Conservation (phyloP, 2,329 filamentous ascomycete genomes). For the Hirsutella thompsonii region DNA sequence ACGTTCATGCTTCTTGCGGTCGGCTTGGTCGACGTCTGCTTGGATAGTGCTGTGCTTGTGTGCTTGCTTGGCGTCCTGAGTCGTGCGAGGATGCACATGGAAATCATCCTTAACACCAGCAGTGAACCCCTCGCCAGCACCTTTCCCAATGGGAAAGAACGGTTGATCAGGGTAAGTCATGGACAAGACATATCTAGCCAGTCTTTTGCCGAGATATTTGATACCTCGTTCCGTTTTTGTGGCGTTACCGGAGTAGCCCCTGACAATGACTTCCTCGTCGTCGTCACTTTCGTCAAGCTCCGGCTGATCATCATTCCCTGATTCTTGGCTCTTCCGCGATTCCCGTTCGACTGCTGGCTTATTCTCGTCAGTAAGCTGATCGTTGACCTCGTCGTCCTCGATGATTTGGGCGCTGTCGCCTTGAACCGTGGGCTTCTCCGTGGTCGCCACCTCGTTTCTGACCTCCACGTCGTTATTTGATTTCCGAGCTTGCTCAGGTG, state of each 20-base stretch:
- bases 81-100: constrained; percentile 25
- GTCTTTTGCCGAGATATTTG: constrained; percentile 88
- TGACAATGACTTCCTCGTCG: constrained; percentile 75
- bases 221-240: constrained; percentile 89
- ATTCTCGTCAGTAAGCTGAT: no score
- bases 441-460: no score
- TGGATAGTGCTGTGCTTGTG: constrained; percentile 53
- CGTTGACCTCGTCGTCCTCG: no score
- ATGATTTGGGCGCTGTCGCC: no score
- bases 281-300: constrained; percentile 47
- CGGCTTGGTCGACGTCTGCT: constrained; percentile 37
- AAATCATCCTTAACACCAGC: constrained; percentile 24
- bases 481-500: no score
- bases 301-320: constrained; percentile 9
- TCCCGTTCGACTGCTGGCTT: no score
- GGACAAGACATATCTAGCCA: constrained; percentile 80
- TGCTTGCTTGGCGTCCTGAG: constrained; percentile 7
- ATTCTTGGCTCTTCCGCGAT: constrained; percentile 1
- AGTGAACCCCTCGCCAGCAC: constrained; percentile 28
- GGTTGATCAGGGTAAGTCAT: constrained; percentile 93
- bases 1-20: constrained; percentile 32
- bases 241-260: constrained; percentile 82
- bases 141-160: constrained; percentile 54
- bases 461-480: no score
- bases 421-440: no score